Conservation (phyloP, 768 basidiomycete species). For the Auriscalpium vulgare region DNA sequence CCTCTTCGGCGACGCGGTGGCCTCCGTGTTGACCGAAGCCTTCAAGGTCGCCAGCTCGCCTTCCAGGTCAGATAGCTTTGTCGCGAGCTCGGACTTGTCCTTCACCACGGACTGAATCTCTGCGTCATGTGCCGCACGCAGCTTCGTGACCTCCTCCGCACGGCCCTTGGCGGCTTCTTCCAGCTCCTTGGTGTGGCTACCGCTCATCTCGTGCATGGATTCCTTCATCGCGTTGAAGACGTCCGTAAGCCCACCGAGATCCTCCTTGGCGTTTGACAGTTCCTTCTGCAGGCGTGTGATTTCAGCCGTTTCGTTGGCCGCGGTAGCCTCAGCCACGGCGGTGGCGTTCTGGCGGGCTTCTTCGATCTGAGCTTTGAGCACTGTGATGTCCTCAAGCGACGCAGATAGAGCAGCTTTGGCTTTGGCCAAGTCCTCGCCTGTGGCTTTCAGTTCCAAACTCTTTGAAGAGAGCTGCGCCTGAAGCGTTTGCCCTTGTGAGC, state of each 20-base stretch:
- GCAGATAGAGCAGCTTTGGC: constrained; percentile 53
- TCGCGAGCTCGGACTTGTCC: constrained; percentile 56
- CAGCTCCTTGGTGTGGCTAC: constrained; percentile 63
- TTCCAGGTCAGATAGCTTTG: constrained; percentile 65
- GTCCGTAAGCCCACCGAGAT: constrained; percentile 56
- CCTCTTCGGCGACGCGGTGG: constrained; percentile 41
- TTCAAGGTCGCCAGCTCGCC: constrained; percentile 64
- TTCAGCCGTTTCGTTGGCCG: constrained; percentile 45
- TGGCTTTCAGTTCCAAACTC: constrained; percentile 72
- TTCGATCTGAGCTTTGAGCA: constrained; percentile 56
- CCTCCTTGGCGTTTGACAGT: constrained; percentile 57
- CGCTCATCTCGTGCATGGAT: constrained; percentile 61
- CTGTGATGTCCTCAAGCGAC: constrained; percentile 46
- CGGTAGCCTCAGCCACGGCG: constrained; percentile 23
- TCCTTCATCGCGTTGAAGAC: constrained; percentile 61
- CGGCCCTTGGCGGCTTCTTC: constrained; percentile 66
- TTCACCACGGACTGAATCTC: constrained; percentile 48
- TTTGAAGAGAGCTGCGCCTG: constrained; percentile 59
- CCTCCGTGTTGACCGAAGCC: constrained; percentile 43
- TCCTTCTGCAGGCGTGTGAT: constrained; percentile 50
- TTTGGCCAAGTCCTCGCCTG: constrained; percentile 76
- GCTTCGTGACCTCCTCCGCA: constrained; percentile 60
- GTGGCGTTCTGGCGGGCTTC: constrained; percentile 43
- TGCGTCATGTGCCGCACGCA: constrained; percentile 50
- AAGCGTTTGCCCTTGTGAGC: constrained; percentile 44